phyloP scores from a whole-genome alignment of 148 eudicot species.

The Spergularia marina region DNA sequence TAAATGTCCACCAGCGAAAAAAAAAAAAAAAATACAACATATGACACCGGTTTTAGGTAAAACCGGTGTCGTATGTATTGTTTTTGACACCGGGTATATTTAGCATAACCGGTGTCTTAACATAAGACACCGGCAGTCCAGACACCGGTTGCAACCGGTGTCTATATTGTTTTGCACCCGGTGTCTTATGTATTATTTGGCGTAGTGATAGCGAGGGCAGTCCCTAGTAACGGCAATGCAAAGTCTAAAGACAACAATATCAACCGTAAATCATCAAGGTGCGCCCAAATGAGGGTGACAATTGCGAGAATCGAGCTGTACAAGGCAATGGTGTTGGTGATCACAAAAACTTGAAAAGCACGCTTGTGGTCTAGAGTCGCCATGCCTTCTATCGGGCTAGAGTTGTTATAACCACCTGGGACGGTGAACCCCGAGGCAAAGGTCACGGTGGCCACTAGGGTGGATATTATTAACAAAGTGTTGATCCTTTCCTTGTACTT shows the following conservation, averaged over 20 bases:
- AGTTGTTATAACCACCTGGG: slow-evolving; percentile 26
- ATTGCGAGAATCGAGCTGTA: slow-evolving; percentile 11
- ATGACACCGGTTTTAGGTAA: too few species aligned
- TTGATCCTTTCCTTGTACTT: slow-evolving; percentile 33
- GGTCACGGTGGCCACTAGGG: slow-evolving; percentile 34
- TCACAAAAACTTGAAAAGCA: slow-evolving; percentile 27
- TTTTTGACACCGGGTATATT: too few species aligned
- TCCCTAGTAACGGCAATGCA: slow-evolving; percentile 28
- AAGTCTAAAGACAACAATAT: slow-evolving; percentile 16
- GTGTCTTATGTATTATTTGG: too few species aligned
- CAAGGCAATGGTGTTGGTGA: slow-evolving; percentile 23
- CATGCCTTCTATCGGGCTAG: slow-evolving; percentile 10
- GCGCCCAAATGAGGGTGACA: slow-evolving; percentile 33
- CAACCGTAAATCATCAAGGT: slow-evolving; percentile 25
- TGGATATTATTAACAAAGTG: slow-evolving; percentile 29
- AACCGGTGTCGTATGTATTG: too few species aligned
- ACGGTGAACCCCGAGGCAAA: slow-evolving; percentile 31
- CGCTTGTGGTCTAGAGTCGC: slow-evolving; percentile 23
- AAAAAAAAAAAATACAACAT: too few species aligned
- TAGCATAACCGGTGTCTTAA: too few species aligned
- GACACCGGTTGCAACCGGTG: too few species aligned
- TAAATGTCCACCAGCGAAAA: too few species aligned
- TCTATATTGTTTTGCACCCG: too few species aligned
- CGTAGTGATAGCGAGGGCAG: slow-evolving; percentile 17
- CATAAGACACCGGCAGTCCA: too few species aligned